Evolutionary conservation across 768 basidiomycete species (phyloP).

Genomic region (Podaxis pistillaris): DNA sequence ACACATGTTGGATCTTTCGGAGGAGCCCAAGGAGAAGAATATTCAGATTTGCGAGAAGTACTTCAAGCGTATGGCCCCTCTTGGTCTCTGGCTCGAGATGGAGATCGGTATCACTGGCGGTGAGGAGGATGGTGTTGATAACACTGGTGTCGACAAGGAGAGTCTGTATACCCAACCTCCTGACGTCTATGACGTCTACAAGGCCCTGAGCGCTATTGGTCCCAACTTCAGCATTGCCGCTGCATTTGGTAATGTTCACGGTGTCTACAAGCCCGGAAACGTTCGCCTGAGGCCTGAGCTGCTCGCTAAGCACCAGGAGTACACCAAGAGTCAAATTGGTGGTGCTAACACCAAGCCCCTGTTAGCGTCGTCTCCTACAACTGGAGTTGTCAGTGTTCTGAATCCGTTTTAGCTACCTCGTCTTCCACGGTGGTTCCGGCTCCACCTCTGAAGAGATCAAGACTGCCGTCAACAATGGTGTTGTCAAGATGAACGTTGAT

Average conservation of each 20-base stretch:
- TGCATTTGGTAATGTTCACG: constrained; percentile 98
- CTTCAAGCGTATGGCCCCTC: constrained; percentile 90
- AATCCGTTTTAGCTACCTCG: constrained; percentile 69
- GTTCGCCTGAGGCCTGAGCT: constrained; percentile 91
- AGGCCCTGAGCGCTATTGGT: constrained; percentile 76
- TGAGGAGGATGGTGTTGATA: constrained; percentile 99
- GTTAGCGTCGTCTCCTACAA: constrained; percentile 41
- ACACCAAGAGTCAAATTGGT: constrained; percentile 66
- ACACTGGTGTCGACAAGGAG: constrained; percentile 91
- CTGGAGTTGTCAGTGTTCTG: not conserved
- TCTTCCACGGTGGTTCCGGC: constrained; percentile 99
- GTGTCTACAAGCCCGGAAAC: constrained; percentile 99
- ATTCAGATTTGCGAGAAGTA: constrained; percentile 92
- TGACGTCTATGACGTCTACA: constrained; percentile 90
- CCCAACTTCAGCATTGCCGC: constrained; percentile 98
- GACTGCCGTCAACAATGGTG: constrained; percentile 87
- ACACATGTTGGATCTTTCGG: constrained; percentile 99
- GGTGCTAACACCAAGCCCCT: constrained; percentile 71
- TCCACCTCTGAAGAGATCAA: constrained; percentile 95
- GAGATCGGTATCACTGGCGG: constrained; percentile 99
- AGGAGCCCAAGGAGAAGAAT: constrained; percentile 90
- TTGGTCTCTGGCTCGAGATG: constrained; percentile 99
- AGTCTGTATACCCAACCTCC: constrained; percentile 96
- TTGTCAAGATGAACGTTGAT: constrained; percentile 99
- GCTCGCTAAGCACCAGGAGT: constrained; percentile 86